phyloP scores from a whole-genome alignment of 768 basidiomycete species.

The Auriscalpium vulgare region DNA sequence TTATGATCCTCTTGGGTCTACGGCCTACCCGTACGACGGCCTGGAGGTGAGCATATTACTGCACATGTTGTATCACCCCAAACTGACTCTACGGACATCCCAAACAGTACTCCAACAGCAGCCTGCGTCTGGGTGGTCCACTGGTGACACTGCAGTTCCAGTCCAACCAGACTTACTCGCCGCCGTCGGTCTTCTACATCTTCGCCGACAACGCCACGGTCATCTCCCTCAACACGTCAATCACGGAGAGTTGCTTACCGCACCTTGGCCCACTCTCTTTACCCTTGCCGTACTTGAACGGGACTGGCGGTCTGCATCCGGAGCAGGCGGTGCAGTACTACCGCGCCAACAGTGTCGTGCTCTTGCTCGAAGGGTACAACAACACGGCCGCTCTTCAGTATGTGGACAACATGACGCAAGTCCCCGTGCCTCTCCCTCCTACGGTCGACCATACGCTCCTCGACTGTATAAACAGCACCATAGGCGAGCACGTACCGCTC shows the following conservation, averaged over 20 bases:
- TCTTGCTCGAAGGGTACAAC: conserved; percentile 21
- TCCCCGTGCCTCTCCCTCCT: conserved; percentile 42
- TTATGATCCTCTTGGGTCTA: not conserved
- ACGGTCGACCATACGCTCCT: conserved; percentile 43
- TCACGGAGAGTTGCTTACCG: conserved; percentile 22
- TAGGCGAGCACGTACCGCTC: conserved; percentile 50
- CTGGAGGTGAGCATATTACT: not conserved
- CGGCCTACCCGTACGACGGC: not conserved
- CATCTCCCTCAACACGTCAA: conserved; percentile 22
- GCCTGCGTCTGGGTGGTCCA: conserved; percentile 26
- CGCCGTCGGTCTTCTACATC: conserved; percentile 25
- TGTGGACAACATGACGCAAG: conserved; percentile 27
- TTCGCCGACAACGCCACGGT: conserved; percentile 28
- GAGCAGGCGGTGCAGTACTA: conserved; percentile 22
- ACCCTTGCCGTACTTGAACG: conserved; percentile 6
- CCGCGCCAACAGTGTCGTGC: conserved; percentile 18
- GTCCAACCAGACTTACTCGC: conserved; percentile 12
- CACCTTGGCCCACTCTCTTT: conserved; percentile 9
- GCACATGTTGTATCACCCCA: not conserved
- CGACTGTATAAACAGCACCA: conserved; percentile 54
- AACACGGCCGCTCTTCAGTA: conserved; percentile 18
- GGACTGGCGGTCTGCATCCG: conserved; percentile 12
- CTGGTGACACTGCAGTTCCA: conserved; percentile 20
- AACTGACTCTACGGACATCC: not conserved
- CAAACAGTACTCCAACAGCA: conserved; percentile 28